Percentiles rank a stretch among this genome's conserved stretches.
Conservation (phyloP, 2,329 filamentous ascomycete genomes). For the Penicillium sp. region DNA sequence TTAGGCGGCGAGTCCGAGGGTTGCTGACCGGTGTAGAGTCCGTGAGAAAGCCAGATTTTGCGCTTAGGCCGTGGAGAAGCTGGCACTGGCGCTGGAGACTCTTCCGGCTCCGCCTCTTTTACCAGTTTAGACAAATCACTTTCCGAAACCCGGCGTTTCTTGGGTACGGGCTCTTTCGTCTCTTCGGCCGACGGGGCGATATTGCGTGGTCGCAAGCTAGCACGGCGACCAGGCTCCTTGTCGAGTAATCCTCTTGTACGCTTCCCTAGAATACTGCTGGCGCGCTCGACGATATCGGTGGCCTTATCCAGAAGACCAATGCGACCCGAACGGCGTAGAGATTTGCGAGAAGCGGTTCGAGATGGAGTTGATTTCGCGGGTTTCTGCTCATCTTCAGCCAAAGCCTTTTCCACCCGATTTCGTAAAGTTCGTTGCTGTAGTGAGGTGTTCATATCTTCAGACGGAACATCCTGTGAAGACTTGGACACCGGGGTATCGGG, state of each 20-base stretch:
- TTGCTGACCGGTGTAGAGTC: constrained; percentile 83
- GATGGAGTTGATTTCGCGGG: constrained; percentile 21
- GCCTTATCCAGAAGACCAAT: constrained; percentile 45
- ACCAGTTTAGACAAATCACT: constrained; percentile 31
- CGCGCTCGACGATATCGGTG: constrained; percentile 50
- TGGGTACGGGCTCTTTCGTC: constrained; percentile 32
- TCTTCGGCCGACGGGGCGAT: constrained; percentile 29
- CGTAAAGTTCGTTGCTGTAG: constrained; percentile 34
- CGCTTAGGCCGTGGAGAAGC: constrained; percentile 39
- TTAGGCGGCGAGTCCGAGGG: constrained; percentile 50
- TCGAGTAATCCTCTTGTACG: constrained; percentile 58
- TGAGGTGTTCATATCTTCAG: constrained; percentile 25
- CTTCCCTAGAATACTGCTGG: constrained; percentile 60
- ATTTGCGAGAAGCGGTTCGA: constrained; percentile 29
- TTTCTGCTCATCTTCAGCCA: constrained; percentile 28
- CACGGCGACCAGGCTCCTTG: constrained; percentile 58
- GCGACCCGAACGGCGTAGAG: constrained; percentile 45
- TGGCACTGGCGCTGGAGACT: constrained; percentile 19
- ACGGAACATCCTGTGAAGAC: constrained; percentile 31
- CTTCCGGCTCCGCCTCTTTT: constrained; percentile 22
- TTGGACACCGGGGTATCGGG: constrained; percentile 40
- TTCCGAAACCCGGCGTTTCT: constrained; percentile 47
- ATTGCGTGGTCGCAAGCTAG: constrained; percentile 58
- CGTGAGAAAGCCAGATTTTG: constrained; percentile 80
- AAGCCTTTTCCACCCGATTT: constrained; percentile 32